Evolutionary conservation across 1,284 basidiomycete species (phyloP).

Genomic region (Ceratobasidium sp.): DNA sequence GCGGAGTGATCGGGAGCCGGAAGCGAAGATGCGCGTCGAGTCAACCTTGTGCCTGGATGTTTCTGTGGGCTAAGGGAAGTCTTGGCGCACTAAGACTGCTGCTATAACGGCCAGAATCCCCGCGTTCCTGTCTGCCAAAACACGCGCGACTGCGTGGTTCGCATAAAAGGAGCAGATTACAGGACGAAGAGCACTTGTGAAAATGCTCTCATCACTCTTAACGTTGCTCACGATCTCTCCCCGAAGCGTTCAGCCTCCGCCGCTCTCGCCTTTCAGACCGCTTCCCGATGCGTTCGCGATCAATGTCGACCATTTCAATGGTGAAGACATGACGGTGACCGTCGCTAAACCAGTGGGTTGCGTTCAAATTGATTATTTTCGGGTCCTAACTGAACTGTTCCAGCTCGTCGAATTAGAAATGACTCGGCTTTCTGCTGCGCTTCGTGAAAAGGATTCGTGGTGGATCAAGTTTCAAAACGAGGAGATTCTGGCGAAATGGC

Average conservation of each 20-base stretch:
- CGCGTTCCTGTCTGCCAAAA: background rate
- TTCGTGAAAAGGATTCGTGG: slow-evolving; percentile 64
- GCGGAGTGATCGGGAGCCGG: too few relatives aligned
- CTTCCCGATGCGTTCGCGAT: background rate
- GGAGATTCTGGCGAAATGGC: slow-evolving; percentile 58
- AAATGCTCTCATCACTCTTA: background rate
- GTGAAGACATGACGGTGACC: background rate
- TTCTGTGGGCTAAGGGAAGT: background rate
- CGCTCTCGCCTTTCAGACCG: background rate
- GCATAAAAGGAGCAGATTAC: background rate
- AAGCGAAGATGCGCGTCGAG: too few relatives aligned
- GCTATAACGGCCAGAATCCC: background rate
- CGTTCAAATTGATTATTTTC: background rate
- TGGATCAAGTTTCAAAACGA: slow-evolving; percentile 59
- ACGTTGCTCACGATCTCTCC: background rate
- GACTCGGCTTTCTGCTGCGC: slow-evolving; percentile 63
- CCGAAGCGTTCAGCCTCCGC: background rate
- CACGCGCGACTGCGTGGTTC: background rate
- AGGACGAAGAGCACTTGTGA: background rate
- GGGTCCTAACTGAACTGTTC: background rate
- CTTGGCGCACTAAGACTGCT: background rate
- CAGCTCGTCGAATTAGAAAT: slow-evolving; percentile 68
- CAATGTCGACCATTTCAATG: background rate
- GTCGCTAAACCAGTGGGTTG: slow-evolving; percentile 1
- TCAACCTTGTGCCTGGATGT: background rate